phyloP scores from a whole-genome alignment of 163 green algal species.

The Trebouxiophyceae sp. region DNA sequence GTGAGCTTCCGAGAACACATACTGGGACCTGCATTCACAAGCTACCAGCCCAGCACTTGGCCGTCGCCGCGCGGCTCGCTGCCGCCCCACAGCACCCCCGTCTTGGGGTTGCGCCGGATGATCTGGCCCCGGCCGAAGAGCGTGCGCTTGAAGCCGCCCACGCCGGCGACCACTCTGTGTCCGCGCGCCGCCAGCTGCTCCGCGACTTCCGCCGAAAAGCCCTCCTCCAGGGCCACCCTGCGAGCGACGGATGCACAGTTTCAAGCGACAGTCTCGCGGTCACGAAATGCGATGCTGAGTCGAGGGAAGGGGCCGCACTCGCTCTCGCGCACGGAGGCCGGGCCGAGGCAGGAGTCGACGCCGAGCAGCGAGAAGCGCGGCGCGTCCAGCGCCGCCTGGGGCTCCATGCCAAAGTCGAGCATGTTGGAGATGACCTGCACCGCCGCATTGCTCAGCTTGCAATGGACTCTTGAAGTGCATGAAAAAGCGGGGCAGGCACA shows the following conservation, averaged over 20 bases:
- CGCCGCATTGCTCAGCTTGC: background rate
- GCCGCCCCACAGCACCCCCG: conserved; percentile 51
- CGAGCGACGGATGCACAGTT: background rate
- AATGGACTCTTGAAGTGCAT: background rate
- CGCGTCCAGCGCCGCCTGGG: conserved; percentile 58
- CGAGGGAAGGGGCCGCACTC: background rate
- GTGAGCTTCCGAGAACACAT: too few relatives aligned
- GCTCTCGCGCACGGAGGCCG: conserved; percentile 29
- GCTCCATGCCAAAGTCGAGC: conserved; percentile 58
- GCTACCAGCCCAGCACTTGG: conserved; percentile 44
- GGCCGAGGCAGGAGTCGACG: conserved; percentile 34
- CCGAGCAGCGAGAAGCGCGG: conserved; percentile 53
- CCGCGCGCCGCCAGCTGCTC: conserved; percentile 31
- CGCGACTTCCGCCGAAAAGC: conserved; percentile 18
- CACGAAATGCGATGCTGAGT: background rate
- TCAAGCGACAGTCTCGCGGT: background rate
- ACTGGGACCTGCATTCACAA: too few relatives aligned
- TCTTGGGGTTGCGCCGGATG: conserved; percentile 39
- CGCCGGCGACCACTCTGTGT: conserved; percentile 18
- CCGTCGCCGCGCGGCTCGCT: conserved; percentile 54
- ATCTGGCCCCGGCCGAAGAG: conserved; percentile 59
- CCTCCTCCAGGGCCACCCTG: conserved; percentile 39
- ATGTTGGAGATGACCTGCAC: conserved; percentile 55
- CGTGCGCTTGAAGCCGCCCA: conserved; percentile 11
- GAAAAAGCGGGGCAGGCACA: conserved; percentile 15